Evolutionary conservation across 1,284 basidiomycete genomes (phyloP).

Genomic region (Marasmius sp.): DNA sequence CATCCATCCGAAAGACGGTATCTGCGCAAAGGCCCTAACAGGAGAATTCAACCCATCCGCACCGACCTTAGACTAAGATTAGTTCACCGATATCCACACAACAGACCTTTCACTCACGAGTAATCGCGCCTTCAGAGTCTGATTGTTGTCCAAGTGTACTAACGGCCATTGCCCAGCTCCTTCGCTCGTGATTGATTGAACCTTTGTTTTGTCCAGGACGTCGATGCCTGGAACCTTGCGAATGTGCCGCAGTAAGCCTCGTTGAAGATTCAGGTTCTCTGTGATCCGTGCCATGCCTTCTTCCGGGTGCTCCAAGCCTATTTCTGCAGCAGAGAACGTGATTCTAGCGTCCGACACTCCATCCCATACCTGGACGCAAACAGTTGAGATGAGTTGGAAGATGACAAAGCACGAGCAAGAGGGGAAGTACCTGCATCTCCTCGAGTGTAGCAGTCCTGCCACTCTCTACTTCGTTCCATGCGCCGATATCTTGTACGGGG

Average conservation of each 20-base stretch:
- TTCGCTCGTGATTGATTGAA: slow-evolving; percentile 57
- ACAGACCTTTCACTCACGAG: slow-evolving; percentile 49
- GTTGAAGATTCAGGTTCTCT: slow-evolving; percentile 90
- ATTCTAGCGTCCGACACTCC: slow-evolving; percentile 82
- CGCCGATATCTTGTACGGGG: slow-evolving; percentile 65
- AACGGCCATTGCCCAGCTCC: slow-evolving; percentile 69
- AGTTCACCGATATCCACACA: not conserved
- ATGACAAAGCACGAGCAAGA: not conserved
- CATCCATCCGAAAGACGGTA: slow-evolving; percentile 88
- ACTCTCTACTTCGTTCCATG: slow-evolving; percentile 80
- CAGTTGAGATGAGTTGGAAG: slow-evolving; percentile 2
- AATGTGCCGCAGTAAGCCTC: slow-evolving; percentile 68
- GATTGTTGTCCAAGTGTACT: slow-evolving; percentile 66
- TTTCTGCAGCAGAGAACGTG: slow-evolving; percentile 61
- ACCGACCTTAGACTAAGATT: slow-evolving; percentile 63
- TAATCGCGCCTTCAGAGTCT: slow-evolving; percentile 64
- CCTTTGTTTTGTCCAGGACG: slow-evolving; percentile 68
- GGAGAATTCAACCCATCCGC: slow-evolving; percentile 97
- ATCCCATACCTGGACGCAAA: slow-evolving; percentile 76
- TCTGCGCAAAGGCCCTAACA: slow-evolving; percentile 85
- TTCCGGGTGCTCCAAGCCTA: slow-evolving; percentile 30
- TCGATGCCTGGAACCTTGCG: slow-evolving; percentile 43
- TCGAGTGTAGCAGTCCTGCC: slow-evolving; percentile 71
- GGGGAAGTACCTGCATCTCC: slow-evolving; percentile 74
- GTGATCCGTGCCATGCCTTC: slow-evolving; percentile 79